A percentile compares a stretch with the other conserved stretches of the same genome.
Conservation (phyloP, 768 basidiomycete species). For the Amanita exitialis region DNA sequence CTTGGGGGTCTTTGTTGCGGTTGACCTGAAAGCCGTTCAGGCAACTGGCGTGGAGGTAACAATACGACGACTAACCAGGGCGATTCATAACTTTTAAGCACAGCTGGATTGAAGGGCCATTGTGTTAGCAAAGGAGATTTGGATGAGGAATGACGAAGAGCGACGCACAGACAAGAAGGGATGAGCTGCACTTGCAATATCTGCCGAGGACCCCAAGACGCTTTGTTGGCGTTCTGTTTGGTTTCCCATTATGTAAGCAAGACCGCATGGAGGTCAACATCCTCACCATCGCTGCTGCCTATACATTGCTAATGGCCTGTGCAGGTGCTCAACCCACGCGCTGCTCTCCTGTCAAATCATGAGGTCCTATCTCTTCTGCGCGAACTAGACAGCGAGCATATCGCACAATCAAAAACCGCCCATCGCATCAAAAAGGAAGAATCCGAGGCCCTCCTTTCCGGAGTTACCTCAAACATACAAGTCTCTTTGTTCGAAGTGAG, state of each 20-base stretch:
- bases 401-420: constrained; percentile 59
- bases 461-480: constrained; percentile 6
- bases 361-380: constrained; percentile 77
- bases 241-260: constrained; percentile 15
- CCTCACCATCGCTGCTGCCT: no score
- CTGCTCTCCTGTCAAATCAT: constrained; percentile 80
- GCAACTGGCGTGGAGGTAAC: constrained; percentile 7
- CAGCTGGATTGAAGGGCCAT: constrained; percentile 16
- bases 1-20: constrained; percentile 75
- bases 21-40: constrained; percentile 45
- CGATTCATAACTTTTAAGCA: constrained; percentile 42
- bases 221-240: constrained; percentile 35
- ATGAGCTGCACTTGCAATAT: background rate
- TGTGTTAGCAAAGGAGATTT: background rate
- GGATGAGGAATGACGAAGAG: background rate
- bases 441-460: constrained; percentile 19
- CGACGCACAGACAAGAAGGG: background rate
- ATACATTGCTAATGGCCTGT: background rate
- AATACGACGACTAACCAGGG: constrained; percentile 33
- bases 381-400: constrained; percentile 66
- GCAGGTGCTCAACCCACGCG: constrained; percentile 59
- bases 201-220: constrained; percentile 9
- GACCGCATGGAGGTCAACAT: constrained; percentile 1
- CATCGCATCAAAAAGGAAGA: constrained; percentile 72
- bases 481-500: constrained; percentile 40